Conservation (phyloP, 139 green algal species). For the Spirogloea muscicola region DNA sequence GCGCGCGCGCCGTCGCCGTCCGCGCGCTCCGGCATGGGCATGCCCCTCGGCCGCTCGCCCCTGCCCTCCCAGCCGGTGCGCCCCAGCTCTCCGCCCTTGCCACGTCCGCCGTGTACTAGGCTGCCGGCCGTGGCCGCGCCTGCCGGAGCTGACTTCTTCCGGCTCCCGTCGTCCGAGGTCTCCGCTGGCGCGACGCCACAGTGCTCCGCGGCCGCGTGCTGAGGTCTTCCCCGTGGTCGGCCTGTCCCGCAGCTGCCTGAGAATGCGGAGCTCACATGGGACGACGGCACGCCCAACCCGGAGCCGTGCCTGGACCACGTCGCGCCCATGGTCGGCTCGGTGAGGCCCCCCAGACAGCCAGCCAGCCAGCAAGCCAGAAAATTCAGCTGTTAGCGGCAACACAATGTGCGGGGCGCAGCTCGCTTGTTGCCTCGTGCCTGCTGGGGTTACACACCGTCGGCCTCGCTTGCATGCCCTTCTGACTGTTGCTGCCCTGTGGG, state of each 20-base stretch:
- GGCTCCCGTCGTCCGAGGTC: neutral
- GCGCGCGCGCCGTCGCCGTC: no score
- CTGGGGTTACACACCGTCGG: neutral
- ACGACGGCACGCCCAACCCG: slow-evolving; percentile 64
- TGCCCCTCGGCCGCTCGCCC: neutral
- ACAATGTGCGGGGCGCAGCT: neutral
- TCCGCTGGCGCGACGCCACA: neutral
- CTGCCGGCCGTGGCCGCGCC: no score
- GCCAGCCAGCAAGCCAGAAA: no score
- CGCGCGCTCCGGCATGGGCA: neutral
- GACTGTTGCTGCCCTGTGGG: no score
- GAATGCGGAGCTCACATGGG: slow-evolving; percentile 68
- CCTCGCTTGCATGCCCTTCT: no score
- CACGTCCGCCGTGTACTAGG: no score
- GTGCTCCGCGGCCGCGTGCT: neutral
- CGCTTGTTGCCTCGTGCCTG: neutral
- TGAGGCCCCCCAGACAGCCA: neutral
- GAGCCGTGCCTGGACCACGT: slow-evolving; percentile 62
- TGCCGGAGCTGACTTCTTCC: no score
- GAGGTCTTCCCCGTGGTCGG: neutral
- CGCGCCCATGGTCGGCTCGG: slow-evolving; percentile 14
- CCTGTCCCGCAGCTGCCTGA: slow-evolving; percentile 52
- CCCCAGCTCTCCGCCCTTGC: no score
- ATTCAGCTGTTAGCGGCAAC: neutral
- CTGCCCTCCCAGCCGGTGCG: slow-evolving; percentile 1